These are phyloP conservation scores for Pseudonitzschia pungens DNA, from an alignment of 108 stramenopile species.

Conservation along the genomic window DNA sequence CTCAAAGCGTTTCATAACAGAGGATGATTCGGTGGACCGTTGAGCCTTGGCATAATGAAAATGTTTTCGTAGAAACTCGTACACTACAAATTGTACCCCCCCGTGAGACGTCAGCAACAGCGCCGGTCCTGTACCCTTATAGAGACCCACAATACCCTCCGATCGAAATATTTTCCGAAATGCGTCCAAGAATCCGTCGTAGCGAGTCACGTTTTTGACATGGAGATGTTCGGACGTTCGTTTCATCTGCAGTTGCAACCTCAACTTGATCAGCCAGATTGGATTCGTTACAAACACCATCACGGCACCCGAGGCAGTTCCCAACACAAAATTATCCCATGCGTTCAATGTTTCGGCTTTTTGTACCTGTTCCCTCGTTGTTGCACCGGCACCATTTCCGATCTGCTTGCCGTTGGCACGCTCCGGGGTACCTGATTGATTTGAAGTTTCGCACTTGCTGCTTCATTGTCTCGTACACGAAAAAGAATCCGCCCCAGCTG, in stretches of 20 bases:
- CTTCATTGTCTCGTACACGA: conserved; percentile 93
- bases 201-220: conserved; percentile 55
- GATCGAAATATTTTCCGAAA: conserved; percentile 83
- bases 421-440: conserved; percentile 7
- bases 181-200: conserved; percentile 71
- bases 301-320: conserved; percentile 71
- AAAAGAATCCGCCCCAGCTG: conserved; percentile 98
- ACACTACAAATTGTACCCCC: conserved; percentile 95
- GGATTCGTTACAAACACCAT: conserved; percentile 98
- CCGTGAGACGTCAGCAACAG: conserved; percentile 95
- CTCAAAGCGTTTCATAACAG: conserved; percentile 45
- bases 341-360: conserved; percentile 40
- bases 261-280: conserved; percentile 96
- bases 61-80: conserved; percentile 89
- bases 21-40: conserved; percentile 19
- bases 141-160: conserved; percentile 92
- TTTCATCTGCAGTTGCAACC: conserved; percentile 94
- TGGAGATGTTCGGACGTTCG: conserved; percentile 27
- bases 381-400: conserved; percentile 12
- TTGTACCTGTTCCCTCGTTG: background rate
- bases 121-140: conserved; percentile 93
- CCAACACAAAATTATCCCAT: conserved; percentile 65
- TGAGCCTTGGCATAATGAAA: conserved; percentile 51
- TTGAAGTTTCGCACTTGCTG: conserved; percentile 37
- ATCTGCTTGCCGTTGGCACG: background rate